phyloP scores from a whole-genome alignment of 1,284 basidiomycete genomes.

The Puccinia novopanici region DNA sequence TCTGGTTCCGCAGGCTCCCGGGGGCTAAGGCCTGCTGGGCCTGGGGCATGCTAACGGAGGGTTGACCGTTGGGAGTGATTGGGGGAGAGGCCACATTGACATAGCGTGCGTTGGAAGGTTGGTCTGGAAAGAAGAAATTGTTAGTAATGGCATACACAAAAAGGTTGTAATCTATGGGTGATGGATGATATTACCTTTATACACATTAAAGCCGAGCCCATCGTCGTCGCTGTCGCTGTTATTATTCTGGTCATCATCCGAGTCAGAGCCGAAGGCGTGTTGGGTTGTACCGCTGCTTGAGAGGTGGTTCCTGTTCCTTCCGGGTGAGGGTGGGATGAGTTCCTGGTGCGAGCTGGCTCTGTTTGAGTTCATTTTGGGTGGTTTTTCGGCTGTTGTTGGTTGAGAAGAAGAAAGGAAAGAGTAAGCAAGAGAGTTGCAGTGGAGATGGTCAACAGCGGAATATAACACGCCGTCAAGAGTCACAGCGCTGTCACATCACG shows the following conservation, averaged over 20 bases:
- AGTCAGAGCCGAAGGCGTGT: neutral
- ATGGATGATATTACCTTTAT: conserved; percentile 33
- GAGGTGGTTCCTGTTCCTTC: neutral
- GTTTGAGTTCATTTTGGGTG: too few relatives aligned
- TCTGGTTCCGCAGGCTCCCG: too few relatives aligned
- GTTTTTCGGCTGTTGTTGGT: too few relatives aligned
- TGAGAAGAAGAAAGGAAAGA: too few relatives aligned
- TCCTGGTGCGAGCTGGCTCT: too few relatives aligned
- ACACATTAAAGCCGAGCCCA: conserved; percentile 30
- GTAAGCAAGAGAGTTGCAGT: too few relatives aligned
- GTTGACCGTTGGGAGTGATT: neutral
- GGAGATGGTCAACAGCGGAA: too few relatives aligned
- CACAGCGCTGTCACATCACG: too few relatives aligned
- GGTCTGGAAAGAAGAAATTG: neutral
- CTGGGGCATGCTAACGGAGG: neutral
- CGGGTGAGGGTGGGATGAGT: neutral
- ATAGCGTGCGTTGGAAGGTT: neutral
- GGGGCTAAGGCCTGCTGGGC: neutral
- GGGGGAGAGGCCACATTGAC: neutral
- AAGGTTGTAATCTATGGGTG: neutral
- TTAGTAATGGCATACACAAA: neutral
- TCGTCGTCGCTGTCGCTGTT: neutral
- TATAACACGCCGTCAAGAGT: too few relatives aligned
- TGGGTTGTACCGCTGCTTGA: neutral
- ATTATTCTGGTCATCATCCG: neutral